A percentile compares a stretch with the other conserved stretches of the same genome.
Evolutionary conservation across 148 eudicot species (phyloP).

Genomic region (Heliosperma pusillum): DNA sequence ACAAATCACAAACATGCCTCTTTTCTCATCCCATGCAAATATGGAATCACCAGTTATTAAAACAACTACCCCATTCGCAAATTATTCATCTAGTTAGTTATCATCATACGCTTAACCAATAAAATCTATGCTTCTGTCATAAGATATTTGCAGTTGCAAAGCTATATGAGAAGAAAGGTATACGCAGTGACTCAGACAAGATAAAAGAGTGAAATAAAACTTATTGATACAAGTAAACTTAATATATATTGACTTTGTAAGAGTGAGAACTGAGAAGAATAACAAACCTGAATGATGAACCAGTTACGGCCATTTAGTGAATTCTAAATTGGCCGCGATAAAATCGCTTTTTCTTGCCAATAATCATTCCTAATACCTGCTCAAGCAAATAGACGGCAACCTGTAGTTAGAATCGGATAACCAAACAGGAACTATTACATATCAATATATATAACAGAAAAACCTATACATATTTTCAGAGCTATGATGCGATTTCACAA

Average conservation of each 20-base stretch:
- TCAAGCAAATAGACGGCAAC: conserved; percentile 60
- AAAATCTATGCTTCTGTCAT: not conserved
- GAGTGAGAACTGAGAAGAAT: not conserved
- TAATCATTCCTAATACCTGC: too few relatives aligned
- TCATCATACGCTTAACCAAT: not conserved
- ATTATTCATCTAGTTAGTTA: not conserved
- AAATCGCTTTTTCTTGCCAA: too few relatives aligned
- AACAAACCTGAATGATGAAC: conserved; percentile 21
- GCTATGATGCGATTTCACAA: too few relatives aligned
- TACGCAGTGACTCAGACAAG: too few relatives aligned
- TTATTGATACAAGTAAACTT: not conserved
- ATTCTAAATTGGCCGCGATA: conserved; percentile 88
- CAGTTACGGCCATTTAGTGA: conserved; percentile 79
- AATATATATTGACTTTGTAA: conserved; percentile 2
- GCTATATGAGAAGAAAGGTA: conserved; percentile 17
- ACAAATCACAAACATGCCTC: too few relatives aligned
- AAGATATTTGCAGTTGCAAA: conserved; percentile 7
- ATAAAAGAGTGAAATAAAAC: not conserved
- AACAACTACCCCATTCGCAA: too few relatives aligned
- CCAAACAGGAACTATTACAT: not conserved
- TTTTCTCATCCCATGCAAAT: too few relatives aligned
- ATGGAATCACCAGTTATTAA: too few relatives aligned
- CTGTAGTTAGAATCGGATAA: conserved; percentile 6
- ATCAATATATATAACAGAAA: too few relatives aligned
- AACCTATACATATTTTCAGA: too few relatives aligned